Evolutionary conservation across 129 eudicot species (phyloP).

Genomic region (Chrysanthemum seticuspe): DNA sequence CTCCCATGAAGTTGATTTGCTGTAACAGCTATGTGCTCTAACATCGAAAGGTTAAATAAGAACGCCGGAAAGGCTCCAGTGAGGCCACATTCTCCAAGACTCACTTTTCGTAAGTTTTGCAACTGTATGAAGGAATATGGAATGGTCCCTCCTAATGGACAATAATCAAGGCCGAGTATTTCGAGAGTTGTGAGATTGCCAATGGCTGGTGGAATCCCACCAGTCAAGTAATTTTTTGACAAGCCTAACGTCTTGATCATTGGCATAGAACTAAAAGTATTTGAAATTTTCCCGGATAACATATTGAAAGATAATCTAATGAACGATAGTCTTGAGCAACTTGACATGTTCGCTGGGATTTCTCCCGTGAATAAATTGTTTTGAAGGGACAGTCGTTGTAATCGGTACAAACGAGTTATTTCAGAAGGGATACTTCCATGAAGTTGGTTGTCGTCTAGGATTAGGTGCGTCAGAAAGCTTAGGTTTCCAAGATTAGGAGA

Average conservation of each 20-base stretch:
- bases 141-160: constrained; percentile 26
- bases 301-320: background rate
- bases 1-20: constrained; percentile 25
- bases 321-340: constrained; percentile 1
- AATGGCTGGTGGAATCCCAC: constrained; percentile 19
- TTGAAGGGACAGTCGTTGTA: background rate
- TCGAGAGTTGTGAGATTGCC: constrained; percentile 31
- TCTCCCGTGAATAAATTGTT: constrained; percentile 19
- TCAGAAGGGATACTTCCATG: constrained; percentile 25
- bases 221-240: background rate
- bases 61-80: constrained; percentile 31
- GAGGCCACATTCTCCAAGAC: background rate
- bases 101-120: background rate
- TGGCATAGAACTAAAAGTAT: background rate
- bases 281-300: constrained; percentile 19
- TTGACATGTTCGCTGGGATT: constrained; percentile 23
- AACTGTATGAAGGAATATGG: constrained; percentile 25
- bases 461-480: constrained; percentile 13
- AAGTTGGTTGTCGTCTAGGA: constrained; percentile 2
- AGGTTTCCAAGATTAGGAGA: constrained; percentile 34
- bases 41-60: constrained; percentile 24
- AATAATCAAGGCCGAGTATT: background rate
- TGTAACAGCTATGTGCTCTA: background rate
- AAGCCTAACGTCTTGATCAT: background rate
- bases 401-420: constrained; percentile 11